Conservation (phyloP, 768 basidiomycete species). For the Udeniomyces megalosporus region DNA sequence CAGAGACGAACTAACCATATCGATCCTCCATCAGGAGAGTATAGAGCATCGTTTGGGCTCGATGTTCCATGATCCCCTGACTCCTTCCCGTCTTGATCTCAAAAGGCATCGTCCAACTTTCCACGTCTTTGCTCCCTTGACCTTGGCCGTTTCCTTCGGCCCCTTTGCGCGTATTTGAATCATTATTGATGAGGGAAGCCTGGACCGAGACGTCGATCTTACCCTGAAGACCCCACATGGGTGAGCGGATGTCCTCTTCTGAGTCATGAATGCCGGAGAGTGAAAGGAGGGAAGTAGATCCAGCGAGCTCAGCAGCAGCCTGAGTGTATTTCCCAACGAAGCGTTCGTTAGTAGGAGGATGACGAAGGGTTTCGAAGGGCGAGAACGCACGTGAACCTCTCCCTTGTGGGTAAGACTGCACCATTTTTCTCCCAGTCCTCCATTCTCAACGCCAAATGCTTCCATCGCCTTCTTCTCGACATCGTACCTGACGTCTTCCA, state of each 20-base stretch:
- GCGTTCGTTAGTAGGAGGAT: too few relatives aligned
- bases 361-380: too few relatives aligned
- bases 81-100: conserved; percentile 92
- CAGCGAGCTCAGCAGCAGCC: conserved; percentile 49
- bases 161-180: neutral
- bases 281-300: conserved; percentile 41
- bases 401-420: neutral
- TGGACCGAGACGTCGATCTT: conserved; percentile 85
- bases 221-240: conserved; percentile 83
- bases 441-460: conserved; percentile 29
- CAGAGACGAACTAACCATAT: conserved; percentile 37
- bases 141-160: neutral
- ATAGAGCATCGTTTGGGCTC: conserved; percentile 96
- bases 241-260: conserved; percentile 97
- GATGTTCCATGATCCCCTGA: conserved; percentile 67
- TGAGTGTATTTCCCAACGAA: conserved; percentile 23
- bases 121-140: too few relatives aligned
- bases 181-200: conserved; percentile 36
- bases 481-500: conserved; percentile 27
- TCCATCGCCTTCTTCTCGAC: conserved; percentile 27
- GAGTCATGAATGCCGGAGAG: conserved; percentile 64
- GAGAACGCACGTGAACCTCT: neutral
- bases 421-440: conserved; percentile 37
- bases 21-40: conserved; percentile 77
- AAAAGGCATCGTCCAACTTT: conserved; percentile 45